Percentiles rank a stretch among this genome's conserved stretches.
Conservation (phyloP, 1,284 basidiomycete species). For the Apiotrichum gamsii region DNA sequence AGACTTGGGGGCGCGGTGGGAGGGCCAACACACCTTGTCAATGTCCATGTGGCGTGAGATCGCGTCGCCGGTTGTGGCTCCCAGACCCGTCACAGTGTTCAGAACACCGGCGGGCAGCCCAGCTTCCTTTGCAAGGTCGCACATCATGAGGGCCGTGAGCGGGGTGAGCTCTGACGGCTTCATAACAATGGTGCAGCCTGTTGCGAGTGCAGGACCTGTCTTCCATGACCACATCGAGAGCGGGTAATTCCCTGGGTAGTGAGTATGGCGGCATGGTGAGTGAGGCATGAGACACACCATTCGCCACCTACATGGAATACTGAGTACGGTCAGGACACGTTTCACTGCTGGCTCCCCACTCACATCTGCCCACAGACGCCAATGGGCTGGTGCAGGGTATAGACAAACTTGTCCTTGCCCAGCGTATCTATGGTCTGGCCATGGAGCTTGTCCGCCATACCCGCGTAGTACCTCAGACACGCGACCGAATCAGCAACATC, state of each 20-base stretch:
- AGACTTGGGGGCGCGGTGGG: constrained; percentile 13
- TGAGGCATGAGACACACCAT: not conserved
- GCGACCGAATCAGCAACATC: constrained; percentile 77
- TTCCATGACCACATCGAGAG: constrained; percentile 92
- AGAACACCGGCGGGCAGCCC: constrained; percentile 91
- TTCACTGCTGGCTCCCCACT: constrained; percentile 51
- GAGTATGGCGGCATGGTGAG: not conserved
- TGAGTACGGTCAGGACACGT: too few species aligned
- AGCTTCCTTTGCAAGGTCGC: constrained; percentile 30
- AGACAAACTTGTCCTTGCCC: constrained; percentile 62
- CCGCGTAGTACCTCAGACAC: constrained; percentile 72
- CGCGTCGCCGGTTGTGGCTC: constrained; percentile 74
- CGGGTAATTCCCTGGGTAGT: constrained; percentile 66
- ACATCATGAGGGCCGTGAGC: constrained; percentile 68
- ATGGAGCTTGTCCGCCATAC: constrained; percentile 60
- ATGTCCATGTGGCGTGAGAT: constrained; percentile 69
- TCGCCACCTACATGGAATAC: too few species aligned
- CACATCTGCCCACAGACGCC: constrained; percentile 82
- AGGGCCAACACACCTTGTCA: too few species aligned
- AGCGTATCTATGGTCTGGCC: constrained; percentile 47
- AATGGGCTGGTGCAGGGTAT: constrained; percentile 86
- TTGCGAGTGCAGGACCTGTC: constrained; percentile 79
- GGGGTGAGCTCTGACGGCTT: constrained; percentile 87
- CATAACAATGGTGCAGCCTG: constrained; percentile 46
- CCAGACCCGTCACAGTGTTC: constrained; percentile 78